Evolutionary conservation across 2,329 filamentous ascomycete genomes (phyloP).

Genomic region (Lecanosticta acicola): DNA sequence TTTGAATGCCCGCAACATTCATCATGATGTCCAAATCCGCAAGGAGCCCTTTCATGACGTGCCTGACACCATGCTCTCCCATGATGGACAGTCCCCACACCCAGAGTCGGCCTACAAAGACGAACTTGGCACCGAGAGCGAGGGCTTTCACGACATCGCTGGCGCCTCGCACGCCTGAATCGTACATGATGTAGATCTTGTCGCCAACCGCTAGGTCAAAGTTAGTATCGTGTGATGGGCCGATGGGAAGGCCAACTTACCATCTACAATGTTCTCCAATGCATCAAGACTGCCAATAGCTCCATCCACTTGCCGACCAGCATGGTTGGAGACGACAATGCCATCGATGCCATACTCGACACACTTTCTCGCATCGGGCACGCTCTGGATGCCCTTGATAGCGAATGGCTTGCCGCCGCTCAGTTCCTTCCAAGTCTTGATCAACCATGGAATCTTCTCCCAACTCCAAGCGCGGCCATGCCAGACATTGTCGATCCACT

Average conservation of each 20-base stretch:
- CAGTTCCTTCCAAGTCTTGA: slow-evolving; percentile 51
- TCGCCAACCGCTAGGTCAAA: slow-evolving; percentile 43
- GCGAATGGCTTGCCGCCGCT: slow-evolving; percentile 53
- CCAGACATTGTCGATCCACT: slow-evolving; percentile 62
- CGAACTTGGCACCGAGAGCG: slow-evolving; percentile 57
- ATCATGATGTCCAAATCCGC: slow-evolving; percentile 59
- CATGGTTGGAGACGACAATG: slow-evolving; percentile 67
- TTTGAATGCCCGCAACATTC: slow-evolving; percentile 53
- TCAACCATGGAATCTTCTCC: slow-evolving; percentile 62
- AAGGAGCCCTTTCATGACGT: slow-evolving; percentile 57
- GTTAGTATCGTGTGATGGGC: slow-evolving; percentile 14
- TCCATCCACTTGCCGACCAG: slow-evolving; percentile 60
- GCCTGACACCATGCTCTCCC: slow-evolving; percentile 56
- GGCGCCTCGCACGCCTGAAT: slow-evolving; percentile 53
- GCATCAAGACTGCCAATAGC: slow-evolving; percentile 56
- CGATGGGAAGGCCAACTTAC: slow-evolving; percentile 21
- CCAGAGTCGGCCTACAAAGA: slow-evolving; percentile 57
- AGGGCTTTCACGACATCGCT: slow-evolving; percentile 58
- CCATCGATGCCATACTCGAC: slow-evolving; percentile 58
- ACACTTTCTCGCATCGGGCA: slow-evolving; percentile 56
- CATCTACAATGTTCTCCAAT: slow-evolving; percentile 53
- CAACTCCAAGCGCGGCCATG: slow-evolving; percentile 59
- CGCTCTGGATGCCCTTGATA: slow-evolving; percentile 66
- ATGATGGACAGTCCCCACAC: slow-evolving; percentile 56
- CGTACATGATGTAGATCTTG: slow-evolving; percentile 53